A percentile compares a stretch with the other conserved stretches of the same genome.
Evolutionary conservation across 1,284 basidiomycete genomes (phyloP).

Genomic region (Ustilago sp.): DNA sequence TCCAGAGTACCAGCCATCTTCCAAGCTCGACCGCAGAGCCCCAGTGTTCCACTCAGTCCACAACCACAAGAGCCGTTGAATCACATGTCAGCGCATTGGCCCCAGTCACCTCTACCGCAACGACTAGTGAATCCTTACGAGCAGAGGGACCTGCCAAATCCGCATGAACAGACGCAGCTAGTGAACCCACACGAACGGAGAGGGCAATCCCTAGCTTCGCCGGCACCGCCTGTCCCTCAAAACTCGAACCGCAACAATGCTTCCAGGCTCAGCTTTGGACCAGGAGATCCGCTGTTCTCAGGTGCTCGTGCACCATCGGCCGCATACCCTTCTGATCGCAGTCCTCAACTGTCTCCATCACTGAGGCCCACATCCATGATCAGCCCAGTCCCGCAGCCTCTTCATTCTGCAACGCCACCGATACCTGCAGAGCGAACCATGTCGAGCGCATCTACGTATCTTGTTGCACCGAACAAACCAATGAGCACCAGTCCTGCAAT

Average conservation of each 20-base stretch:
- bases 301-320: not conserved
- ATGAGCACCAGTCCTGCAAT: not conserved
- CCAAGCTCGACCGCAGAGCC: not conserved
- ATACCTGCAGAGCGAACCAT: not conserved
- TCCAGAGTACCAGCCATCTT: constrained; percentile 1
- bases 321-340: not conserved
- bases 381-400: not conserved
- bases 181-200: constrained; percentile 4
- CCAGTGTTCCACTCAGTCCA: constrained; percentile 1
- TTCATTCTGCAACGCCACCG: not conserved
- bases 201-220: not conserved
- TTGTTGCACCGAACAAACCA: not conserved
- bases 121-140: constrained; percentile 40
- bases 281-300: constrained; percentile 35
- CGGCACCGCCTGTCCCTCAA: not conserved
- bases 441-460: not conserved
- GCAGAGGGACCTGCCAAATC: constrained; percentile 3
- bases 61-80: not conserved
- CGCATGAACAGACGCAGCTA: not conserved
- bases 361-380: not conserved
- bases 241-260: not conserved
- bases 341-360: constrained; percentile 3
- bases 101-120: not conserved
- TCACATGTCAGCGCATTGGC: not conserved
- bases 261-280: constrained; percentile 23